Base-by-base conservation (phyloP, 1,139 yeast genomes). In the Geotrichum aggregatum region DNA sequence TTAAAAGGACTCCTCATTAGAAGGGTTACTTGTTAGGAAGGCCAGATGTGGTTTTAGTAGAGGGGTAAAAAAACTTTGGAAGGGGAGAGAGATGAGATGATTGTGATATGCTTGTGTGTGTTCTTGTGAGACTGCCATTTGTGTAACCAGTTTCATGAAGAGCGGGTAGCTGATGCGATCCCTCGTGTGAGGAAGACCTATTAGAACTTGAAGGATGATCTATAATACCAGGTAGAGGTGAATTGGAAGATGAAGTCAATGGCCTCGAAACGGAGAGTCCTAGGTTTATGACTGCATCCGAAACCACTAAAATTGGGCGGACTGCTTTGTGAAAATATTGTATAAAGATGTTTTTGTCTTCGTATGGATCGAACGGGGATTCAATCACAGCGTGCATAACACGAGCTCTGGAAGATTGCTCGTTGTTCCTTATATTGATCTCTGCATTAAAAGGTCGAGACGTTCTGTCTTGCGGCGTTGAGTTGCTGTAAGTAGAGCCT, bases 251-350 rank as follows among this genome's bases (percentile, higher is more conserved):
- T 10, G 51, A 26, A 3, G 52, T 42, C 13, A 44, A 13, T 6
- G 54, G 49, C 10, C 52, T 45, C 3, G 54, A 52, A 10, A 52
- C 49, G 3, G 54, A 41, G 16, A 47, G 24, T 10, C 54, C 54
- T 11, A 47, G 38, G 19, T 38, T 38, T 2, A 52, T 52, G 28
- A 52, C n/a, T n/a, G 35, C 40, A 39, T 52, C 54, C 3, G 54
- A 52, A 3, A 47, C 14, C 13, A 34, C 22, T 5, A 52, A 13
- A 13, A 52, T 24, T 11, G 54, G 49, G 14, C 40, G 16, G 4
- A 47, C 49, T 1, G 47, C 47, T 26, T 39, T 41, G 42, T 33
- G 43, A 14, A 46, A 31, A 21, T 42, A 46, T 11, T 40, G 36
- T 3, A 39, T 2, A 30, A 46, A 31, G 18, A 16, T 30, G 30